phyloP scores from a whole-genome alignment of 2,329 filamentous ascomycete genomes.

The Stachybotrys chlorohalonatus region DNA sequence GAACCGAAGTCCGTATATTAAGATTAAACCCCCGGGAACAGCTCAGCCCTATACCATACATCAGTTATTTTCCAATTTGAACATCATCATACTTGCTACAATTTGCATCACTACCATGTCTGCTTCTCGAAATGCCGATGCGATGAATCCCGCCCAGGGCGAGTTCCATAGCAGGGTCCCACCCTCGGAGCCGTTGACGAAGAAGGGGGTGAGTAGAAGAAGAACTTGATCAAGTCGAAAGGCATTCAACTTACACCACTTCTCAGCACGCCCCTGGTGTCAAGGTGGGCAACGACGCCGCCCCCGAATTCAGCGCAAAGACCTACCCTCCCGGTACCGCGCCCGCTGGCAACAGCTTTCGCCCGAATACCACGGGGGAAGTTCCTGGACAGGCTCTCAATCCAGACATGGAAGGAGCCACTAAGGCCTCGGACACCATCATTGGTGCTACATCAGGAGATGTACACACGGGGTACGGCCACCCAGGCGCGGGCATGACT shows the following conservation, averaged over 20 bases:
- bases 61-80: neutral
- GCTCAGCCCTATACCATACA: neutral
- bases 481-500: constrained; percentile 33
- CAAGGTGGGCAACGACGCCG: constrained; percentile 48
- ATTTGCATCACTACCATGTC: constrained; percentile 24
- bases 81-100: neutral
- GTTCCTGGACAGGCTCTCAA: constrained; percentile 25
- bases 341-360: constrained; percentile 33
- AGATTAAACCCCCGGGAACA: neutral
- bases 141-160: constrained; percentile 40
- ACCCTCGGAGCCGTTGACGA: constrained; percentile 42
- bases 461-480: constrained; percentile 33
- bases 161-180: constrained; percentile 44
- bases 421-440: constrained; percentile 27
- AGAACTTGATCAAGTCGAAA: neutral
- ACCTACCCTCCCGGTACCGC: constrained; percentile 54
- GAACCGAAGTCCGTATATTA: neutral
- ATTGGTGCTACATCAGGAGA: constrained; percentile 34
- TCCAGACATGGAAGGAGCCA: constrained; percentile 13
- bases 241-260: neutral
- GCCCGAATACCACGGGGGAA: constrained; percentile 26
- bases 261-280: constrained; percentile 50
- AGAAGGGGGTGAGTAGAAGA: constrained; percentile 38
- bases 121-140: constrained; percentile 36
- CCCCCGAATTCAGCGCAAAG: constrained; percentile 56